Base-by-base conservation (phyloP, 2,329 filamentous ascomycete species). In the Sporothrix humicola region DNA sequence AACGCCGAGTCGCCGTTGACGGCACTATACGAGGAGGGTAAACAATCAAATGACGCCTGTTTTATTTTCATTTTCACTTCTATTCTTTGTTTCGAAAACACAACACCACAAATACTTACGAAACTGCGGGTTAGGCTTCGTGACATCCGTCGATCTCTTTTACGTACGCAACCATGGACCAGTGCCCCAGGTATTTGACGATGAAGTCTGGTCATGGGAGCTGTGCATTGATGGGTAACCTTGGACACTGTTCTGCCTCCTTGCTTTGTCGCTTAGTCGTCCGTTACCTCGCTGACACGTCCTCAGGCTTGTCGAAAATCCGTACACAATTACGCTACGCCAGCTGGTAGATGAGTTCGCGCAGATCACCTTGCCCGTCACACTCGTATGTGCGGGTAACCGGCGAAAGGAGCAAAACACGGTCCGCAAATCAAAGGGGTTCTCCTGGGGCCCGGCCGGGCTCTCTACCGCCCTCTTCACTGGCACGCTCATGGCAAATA, bases 391-490 rank as follows among this genome's bases (percentile, higher is more conserved):
- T 81, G 95, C 95, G 3, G 95, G 95, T 0, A 98, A 98, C 81
- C 87, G 95, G 74, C 88, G 95, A 46, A 97, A 97, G 82, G 95
- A 98, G 82, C 95, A 97, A 80, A 98, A 98, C 77, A 86, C 93
- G 70, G 93, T 97, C 2, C 88, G 93, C 17, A 97, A 97, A 81
- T 93, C 93, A 0, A 97, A 97, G 78, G 95, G 95, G 0, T 98
- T 98, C 83, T 97, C 94, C 1, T 98, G 95, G 95, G 95, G 95
- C 50, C 86, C 95, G 0, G 94, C 93, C 3, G 95, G 94, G 31
- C 81, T 98, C 6, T 97, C 94, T 0, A 98, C 93, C 0, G 93
- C 94, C 0, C 83, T 97, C 0, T 98, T 93, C 86, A 98, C 95
- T 0, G 95, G 95, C 26, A 92, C 94, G 0, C 84, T 91, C 56